A percentile compares a stretch with the other conserved stretches of the same genome.
phyloP scores from a whole-genome alignment of 2,329 filamentous ascomycete genomes.

The Pestalotiopsis sp. region DNA sequence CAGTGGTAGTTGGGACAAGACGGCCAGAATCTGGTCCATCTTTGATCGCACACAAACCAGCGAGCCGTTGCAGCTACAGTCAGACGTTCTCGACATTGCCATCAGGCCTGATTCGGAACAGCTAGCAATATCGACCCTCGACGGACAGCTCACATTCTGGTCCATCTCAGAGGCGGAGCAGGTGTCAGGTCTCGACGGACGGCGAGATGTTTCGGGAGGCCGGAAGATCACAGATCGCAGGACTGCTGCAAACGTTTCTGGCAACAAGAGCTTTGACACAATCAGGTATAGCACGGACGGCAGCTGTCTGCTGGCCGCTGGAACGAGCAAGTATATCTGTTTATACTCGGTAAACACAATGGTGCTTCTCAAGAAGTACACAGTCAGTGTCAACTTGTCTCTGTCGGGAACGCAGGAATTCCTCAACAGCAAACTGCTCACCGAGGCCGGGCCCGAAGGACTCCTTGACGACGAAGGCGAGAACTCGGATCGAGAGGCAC shows the following conservation, averaged over 20 bases:
- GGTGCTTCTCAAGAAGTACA: constrained; percentile 91
- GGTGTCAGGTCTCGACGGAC: constrained; percentile 82
- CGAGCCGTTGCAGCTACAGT: constrained; percentile 88
- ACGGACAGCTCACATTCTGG: constrained; percentile 96
- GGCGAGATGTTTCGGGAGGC: constrained; percentile 90
- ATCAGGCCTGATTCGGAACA: constrained; percentile 90
- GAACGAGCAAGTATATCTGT: constrained; percentile 98
- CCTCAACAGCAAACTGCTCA: constrained; percentile 88
- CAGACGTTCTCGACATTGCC: constrained; percentile 85
- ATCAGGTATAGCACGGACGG: constrained; percentile 93
- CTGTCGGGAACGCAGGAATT: constrained; percentile 96
- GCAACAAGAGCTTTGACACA: constrained; percentile 87
- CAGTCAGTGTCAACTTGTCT: constrained; percentile 93
- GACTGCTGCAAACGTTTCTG: constrained; percentile 86
- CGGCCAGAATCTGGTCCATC: constrained; percentile 93
- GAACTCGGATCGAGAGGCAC: constrained; percentile 84
- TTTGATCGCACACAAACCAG: constrained; percentile 93
- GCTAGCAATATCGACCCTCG: constrained; percentile 87
- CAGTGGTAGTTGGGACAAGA: constrained; percentile 95
- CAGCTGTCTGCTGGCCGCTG: constrained; percentile 84
- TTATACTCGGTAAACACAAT: constrained; percentile 94
- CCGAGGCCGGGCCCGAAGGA: constrained; percentile 82
- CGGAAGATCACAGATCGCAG: constrained; percentile 85
- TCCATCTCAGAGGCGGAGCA: constrained; percentile 86
- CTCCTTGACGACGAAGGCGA: constrained; percentile 90